Conservation (phyloP, 305 asterid genomes). For the Solanum hybrid region DNA sequence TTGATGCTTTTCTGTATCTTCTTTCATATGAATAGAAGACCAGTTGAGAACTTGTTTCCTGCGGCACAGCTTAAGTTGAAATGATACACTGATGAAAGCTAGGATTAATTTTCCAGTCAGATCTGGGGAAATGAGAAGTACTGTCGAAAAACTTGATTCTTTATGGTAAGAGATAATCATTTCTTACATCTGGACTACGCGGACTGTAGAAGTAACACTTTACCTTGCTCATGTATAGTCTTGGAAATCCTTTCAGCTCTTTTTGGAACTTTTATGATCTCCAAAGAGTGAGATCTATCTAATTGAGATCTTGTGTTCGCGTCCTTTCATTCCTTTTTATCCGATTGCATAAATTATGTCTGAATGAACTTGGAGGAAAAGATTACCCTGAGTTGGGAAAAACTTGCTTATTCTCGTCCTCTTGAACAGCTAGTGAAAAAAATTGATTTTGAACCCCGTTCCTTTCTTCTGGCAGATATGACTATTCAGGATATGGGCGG, state of each 20-base stretch:
- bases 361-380: background rate
- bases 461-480: slow-evolving; percentile 54
- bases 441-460: background rate
- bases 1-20: background rate
- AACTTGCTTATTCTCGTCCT: background rate
- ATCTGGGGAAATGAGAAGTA: background rate
- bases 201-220: background rate
- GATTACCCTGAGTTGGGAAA: background rate
- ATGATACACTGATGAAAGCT: background rate
- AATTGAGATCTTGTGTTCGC: background rate
- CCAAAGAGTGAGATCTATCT: background rate
- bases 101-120: background rate
- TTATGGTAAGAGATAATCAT: background rate
- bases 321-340: background rate
- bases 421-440: background rate
- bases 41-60: background rate
- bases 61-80: background rate
- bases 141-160: background rate
- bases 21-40: background rate
- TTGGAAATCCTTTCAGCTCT: background rate
- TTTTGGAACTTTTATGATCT: background rate
- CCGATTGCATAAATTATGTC: background rate
- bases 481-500: slow-evolving; percentile 92
- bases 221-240: background rate
- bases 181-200: background rate